phyloP scores from a whole-genome alignment of 2,329 filamentous ascomycete species.

The Hymenoscyphus albidus region DNA sequence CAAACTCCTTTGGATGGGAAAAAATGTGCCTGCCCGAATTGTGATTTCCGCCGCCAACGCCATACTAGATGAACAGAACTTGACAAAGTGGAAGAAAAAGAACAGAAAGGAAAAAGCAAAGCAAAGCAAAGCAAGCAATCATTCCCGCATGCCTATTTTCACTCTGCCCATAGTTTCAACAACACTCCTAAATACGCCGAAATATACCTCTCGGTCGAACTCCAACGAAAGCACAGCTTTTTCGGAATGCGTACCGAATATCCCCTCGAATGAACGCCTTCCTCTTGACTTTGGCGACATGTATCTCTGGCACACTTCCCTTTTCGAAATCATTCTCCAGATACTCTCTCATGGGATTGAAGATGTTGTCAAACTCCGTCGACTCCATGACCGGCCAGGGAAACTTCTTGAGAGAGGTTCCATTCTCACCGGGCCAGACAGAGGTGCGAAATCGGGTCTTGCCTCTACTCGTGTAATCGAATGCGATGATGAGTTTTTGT shows the following conservation, averaged over 20 bases:
- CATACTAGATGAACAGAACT: too few species aligned
- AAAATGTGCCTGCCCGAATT: too few species aligned
- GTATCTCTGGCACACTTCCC: constrained; percentile 22
- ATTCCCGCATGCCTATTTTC: too few species aligned
- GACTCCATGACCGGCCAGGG: constrained; percentile 14
- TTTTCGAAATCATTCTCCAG: constrained; percentile 27
- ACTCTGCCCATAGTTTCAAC: too few species aligned
- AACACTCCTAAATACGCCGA: constrained; percentile 21
- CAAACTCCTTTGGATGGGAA: too few species aligned
- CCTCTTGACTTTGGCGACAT: constrained; percentile 31
- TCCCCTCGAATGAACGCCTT: constrained; percentile 31
- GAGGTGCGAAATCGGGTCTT: constrained; percentile 31
- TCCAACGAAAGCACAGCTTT: constrained; percentile 26
- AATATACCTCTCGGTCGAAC: constrained; percentile 28
- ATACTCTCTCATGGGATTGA: constrained; percentile 26
- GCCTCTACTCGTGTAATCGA: constrained; percentile 30
- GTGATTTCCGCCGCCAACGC: too few species aligned
- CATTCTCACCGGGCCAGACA: constrained; percentile 33
- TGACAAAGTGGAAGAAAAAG: too few species aligned
- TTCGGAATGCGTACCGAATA: constrained; percentile 29
- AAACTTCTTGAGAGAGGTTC: constrained; percentile 23
- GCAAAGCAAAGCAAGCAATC: too few species aligned
- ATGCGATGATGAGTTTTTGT: constrained; percentile 29
- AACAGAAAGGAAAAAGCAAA: too few species aligned
- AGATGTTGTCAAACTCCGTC: constrained; percentile 21